Evolutionary conservation across 1,284 basidiomycete species (phyloP).

Genomic region (Cutaneotrichosporon sp.): DNA sequence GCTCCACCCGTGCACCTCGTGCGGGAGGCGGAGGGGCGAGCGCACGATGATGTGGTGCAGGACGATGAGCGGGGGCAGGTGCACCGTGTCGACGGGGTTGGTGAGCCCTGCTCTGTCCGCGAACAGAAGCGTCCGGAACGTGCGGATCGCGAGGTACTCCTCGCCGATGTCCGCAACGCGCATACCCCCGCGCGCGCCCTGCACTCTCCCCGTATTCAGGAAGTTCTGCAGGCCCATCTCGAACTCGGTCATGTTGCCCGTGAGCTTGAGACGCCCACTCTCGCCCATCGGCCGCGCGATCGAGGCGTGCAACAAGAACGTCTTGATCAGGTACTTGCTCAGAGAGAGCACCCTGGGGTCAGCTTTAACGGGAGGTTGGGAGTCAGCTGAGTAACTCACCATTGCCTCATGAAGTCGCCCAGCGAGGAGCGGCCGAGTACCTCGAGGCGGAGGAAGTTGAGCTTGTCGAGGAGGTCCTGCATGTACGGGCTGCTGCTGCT

Average conservation of each 20-base stretch:
- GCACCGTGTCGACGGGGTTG: slow-evolving; percentile 63
- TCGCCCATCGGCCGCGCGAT: slow-evolving; percentile 85
- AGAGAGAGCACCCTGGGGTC: slow-evolving; percentile 65
- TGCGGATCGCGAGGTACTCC: slow-evolving; percentile 75
- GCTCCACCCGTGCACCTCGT: slow-evolving; percentile 84
- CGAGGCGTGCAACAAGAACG: slow-evolving; percentile 85
- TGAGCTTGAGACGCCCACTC: slow-evolving; percentile 84
- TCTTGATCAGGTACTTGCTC: slow-evolving; percentile 72
- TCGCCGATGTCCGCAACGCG: slow-evolving; percentile 71
- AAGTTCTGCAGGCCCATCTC: slow-evolving; percentile 86
- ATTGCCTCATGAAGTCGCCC: slow-evolving; percentile 68
- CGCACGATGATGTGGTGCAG: slow-evolving; percentile 91
- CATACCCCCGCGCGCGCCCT: slow-evolving; percentile 61
- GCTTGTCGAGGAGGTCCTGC: slow-evolving; percentile 83
- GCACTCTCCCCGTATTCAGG: slow-evolving; percentile 59
- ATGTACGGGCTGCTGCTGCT: slow-evolving; percentile 76
- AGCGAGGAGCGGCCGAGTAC: slow-evolving; percentile 69
- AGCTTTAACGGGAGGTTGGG: neutral
- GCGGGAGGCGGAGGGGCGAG: slow-evolving; percentile 78
- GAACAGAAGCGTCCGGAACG: slow-evolving; percentile 79
- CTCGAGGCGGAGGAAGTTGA: slow-evolving; percentile 74
- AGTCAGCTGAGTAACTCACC: slow-evolving; percentile 59
- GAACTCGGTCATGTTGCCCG: slow-evolving; percentile 91
- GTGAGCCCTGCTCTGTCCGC: slow-evolving; percentile 71
- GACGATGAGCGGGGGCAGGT: slow-evolving; percentile 77